Percentiles rank a stretch among this genome's conserved stretches.
These are phyloP conservation scores for Myriangium duriaei DNA, from an alignment of 2,329 filamentous ascomycete genomes.

Conservation along the genomic window DNA sequence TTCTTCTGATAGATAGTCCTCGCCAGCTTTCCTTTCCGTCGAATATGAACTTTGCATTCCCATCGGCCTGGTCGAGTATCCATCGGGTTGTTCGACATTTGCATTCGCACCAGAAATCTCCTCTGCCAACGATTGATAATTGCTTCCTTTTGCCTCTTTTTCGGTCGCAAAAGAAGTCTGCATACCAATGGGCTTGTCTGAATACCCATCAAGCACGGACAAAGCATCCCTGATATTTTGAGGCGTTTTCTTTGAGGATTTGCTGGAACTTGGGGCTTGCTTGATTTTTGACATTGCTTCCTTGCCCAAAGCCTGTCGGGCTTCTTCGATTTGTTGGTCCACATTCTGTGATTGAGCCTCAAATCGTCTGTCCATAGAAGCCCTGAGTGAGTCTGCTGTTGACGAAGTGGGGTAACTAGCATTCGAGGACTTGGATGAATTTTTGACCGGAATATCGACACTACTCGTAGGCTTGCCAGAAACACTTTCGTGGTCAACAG, in stretches of 20 bases:
- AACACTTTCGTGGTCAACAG: no score
- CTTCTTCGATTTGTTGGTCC: no score
- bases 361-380: no score
- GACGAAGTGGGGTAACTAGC: no score
- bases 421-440: slow-evolving; percentile 1
- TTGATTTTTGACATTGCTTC: background rate
- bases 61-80: slow-evolving; percentile 10
- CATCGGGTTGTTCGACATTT: slow-evolving; percentile 4
- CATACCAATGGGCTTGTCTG: slow-evolving; percentile 10
- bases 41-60: slow-evolving; percentile 14
- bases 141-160: slow-evolving; percentile 2
- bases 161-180: slow-evolving; percentile 12
- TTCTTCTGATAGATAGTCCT: background rate
- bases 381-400: no score
- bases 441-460: no score
- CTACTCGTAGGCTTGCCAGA: no score
- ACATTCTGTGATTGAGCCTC: no score
- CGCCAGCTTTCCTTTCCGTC: slow-evolving; percentile 10
- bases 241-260: no score
- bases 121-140: background rate
- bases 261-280: slow-evolving; percentile 13
- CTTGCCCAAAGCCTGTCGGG: no score
- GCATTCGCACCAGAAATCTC: background rate
- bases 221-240: slow-evolving; percentile 3
- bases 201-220: slow-evolving; percentile 7